Base-by-base conservation (phyloP, 2,329 filamentous ascomycete genomes). In the Colletotrichum kahawae region DNA sequence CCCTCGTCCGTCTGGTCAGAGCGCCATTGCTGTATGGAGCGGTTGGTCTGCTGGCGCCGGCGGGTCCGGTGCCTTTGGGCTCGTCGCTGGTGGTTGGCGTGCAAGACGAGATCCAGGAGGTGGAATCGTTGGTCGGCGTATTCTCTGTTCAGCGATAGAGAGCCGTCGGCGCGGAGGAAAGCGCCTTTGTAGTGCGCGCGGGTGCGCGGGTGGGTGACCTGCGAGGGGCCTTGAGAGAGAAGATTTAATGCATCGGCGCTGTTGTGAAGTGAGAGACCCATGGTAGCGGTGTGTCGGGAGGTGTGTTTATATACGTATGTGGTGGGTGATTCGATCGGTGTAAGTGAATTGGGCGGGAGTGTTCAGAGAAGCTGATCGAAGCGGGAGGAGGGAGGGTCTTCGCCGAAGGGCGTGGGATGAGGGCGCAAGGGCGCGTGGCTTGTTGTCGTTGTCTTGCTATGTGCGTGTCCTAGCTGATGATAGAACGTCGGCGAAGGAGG, bases 1-100 rank as follows among this genome's bases (percentile, higher is more conserved):
- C 81, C 83, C 74, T 86, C 85, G n/a, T 70, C 62, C 4, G 70
- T 57, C 13, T 71, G 69, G 18, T 75, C 71, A 14, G 14, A 48
- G 29, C 38, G 14, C 75, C 71, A 76, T 65, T 62, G 62, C 16
- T 43, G 29, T 10, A 12, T 18, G 51, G 34, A 16, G 3, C 68
- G 72, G 34, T 43, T 7, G 8, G 21, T 24, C 16, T 48, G 72
- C 8, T 9, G 18, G 51, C 67, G 67, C 18, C 63, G 56, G 31
- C 51, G 57, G 7, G 62, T 31, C 16, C 68, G 67, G n/a, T 36
- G 71, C 14, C 14, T 9, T 7, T 64, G 38, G 2, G 57, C 13
- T 7, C 59, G 56, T 5, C 31, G 36, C 7, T 67, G 63, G 18
- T 67, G 67, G 51, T 77, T 67, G n/a, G 63, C 38, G 31, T 54